Conservation (phyloP, 371 early-diverging fungal genomes). For the Encephalitozoon hellem region DNA sequence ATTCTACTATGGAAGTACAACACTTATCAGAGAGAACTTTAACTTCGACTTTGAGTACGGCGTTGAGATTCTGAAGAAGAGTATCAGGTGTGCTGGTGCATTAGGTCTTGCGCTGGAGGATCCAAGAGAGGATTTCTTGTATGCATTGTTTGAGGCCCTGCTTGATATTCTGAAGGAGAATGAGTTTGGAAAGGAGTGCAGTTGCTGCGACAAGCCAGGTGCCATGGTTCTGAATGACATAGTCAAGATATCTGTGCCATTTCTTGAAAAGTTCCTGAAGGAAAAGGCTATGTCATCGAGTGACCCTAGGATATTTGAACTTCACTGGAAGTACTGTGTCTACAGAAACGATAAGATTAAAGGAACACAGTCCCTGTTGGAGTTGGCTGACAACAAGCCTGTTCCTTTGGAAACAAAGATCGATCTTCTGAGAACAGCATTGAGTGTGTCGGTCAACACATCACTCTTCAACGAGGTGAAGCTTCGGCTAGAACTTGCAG, state of each 20-base stretch:
- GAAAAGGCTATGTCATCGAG: constrained; percentile 25
- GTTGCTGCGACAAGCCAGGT: constrained; percentile 14
- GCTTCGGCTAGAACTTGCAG: constrained; percentile 13
- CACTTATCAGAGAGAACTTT: constrained; percentile 36
- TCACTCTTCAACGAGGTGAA: constrained; percentile 2
- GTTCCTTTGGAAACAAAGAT: constrained; percentile 38
- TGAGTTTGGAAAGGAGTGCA: constrained; percentile 20
- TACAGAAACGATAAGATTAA: constrained; percentile 39
- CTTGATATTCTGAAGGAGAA: constrained; percentile 7
- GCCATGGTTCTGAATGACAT: background rate
- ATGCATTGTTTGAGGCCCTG: constrained; percentile 52
- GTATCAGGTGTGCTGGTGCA: constrained; percentile 41
- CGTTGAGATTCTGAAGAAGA: constrained; percentile 6
- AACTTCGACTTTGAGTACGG: constrained; percentile 11
- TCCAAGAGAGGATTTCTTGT: constrained; percentile 44
- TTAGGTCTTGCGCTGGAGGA: constrained; percentile 36
- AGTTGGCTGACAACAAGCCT: constrained; percentile 19
- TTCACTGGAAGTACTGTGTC: constrained; percentile 50
- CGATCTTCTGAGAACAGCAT: constrained; percentile 29
- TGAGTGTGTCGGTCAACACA: constrained; percentile 23
- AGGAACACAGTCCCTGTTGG: constrained; percentile 33
- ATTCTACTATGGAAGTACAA: constrained; percentile 44
- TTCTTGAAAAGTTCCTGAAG: constrained; percentile 38
- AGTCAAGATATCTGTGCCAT: constrained; percentile 30
- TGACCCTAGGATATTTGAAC: constrained; percentile 26